phyloP scores from a whole-genome alignment of 495 filamentous ascomycete genomes.

The Aspergillus saccharolyticus region DNA sequence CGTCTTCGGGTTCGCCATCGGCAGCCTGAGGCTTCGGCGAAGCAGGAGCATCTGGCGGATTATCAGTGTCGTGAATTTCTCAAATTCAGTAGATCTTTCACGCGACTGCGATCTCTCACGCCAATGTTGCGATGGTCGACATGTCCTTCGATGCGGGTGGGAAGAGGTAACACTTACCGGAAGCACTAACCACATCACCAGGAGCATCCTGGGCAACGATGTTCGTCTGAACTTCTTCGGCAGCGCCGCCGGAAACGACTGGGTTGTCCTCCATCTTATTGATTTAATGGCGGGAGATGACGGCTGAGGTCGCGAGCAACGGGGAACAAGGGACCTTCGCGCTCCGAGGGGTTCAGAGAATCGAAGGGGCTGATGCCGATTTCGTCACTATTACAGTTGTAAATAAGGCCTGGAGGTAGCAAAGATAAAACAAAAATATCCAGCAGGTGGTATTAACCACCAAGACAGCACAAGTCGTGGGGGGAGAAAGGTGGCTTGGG shows the following conservation, averaged over 20 bases:
- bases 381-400: constrained; percentile 9
- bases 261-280: constrained; percentile 38
- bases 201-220: constrained; percentile 26
- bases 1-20: constrained; percentile 63
- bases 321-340: constrained; percentile 32
- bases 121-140: constrained; percentile 21
- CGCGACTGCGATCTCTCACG: constrained; percentile 30
- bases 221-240: constrained; percentile 28
- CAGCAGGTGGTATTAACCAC: constrained; percentile 1
- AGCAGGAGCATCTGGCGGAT: constrained; percentile 79
- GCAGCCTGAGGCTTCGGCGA: constrained; percentile 65
- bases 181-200: constrained; percentile 27
- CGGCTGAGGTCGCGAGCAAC: constrained; percentile 31
- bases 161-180: constrained; percentile 25
- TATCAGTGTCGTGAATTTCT: constrained; percentile 53
- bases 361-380: constrained; percentile 18
- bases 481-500: constrained; percentile 7
- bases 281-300: constrained; percentile 16
- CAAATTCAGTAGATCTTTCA: constrained; percentile 27
- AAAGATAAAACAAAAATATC: constrained; percentile 7
- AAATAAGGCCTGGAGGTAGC: constrained; percentile 4
- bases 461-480: constrained; percentile 2
- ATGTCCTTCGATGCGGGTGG: constrained; percentile 8
- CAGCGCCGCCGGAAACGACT: constrained; percentile 21
- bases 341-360: constrained; percentile 9